These are phyloP conservation scores for Ganoderma meredithae DNA, from an alignment of 1,284 basidiomycete species.

Conservation along the genomic window DNA sequence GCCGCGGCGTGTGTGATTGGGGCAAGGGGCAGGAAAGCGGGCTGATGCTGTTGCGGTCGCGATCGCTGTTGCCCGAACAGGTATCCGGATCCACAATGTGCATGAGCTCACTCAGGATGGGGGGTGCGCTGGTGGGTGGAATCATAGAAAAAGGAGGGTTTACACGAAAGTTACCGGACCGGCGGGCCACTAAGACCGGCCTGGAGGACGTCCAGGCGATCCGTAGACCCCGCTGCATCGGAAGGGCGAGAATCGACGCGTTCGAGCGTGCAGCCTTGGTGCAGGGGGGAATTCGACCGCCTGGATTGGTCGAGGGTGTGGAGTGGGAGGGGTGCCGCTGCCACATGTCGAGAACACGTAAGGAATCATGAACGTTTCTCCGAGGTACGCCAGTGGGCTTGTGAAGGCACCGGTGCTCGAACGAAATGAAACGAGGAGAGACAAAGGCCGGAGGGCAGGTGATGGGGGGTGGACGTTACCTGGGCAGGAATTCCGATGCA, in stretches of 20 bases:
- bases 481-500: background rate
- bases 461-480: background rate
- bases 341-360: background rate
- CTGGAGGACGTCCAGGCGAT: conserved; percentile 10
- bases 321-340: background rate
- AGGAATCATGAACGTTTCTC: too few relatives aligned
- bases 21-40: too few relatives aligned
- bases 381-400: background rate
- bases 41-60: too few relatives aligned
- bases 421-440: background rate
- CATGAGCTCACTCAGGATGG: too few relatives aligned
- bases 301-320: background rate
- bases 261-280: background rate
- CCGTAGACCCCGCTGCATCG: background rate
- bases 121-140: background rate
- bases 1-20: conserved; percentile 14
- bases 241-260: conserved; percentile 8
- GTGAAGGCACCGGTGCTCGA: background rate
- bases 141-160: background rate
- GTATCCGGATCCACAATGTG: background rate
- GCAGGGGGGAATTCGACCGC: background rate
- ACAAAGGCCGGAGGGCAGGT: background rate
- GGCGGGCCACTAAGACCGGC: background rate
- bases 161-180: background rate
- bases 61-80: background rate